Percentiles rank a stretch among this genome's conserved stretches.
Evolutionary conservation across 768 basidiomycete genomes (phyloP).

Genomic region (Cyclocybe aegerita): DNA sequence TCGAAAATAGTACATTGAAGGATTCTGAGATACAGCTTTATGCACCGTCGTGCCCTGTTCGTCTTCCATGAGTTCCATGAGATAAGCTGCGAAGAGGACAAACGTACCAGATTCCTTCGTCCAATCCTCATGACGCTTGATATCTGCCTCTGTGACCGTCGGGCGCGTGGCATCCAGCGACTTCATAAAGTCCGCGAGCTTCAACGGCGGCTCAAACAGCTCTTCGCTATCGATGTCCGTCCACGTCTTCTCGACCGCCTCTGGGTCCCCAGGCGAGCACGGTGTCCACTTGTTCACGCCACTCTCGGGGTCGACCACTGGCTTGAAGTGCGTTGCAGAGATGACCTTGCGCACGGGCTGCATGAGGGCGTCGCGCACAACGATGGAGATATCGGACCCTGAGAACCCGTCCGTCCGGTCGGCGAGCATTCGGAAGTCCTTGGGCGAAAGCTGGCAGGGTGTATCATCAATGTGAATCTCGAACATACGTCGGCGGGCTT

Average conservation of each 20-base stretch:
- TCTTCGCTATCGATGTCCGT: conserved; percentile 85
- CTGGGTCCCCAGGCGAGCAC: conserved; percentile 90
- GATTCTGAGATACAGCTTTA: background rate
- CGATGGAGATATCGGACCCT: conserved; percentile 91
- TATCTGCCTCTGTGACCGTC: conserved; percentile 88
- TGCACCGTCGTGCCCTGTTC: conserved; percentile 12
- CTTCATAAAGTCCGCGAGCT: conserved; percentile 76
- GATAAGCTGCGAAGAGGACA: background rate
- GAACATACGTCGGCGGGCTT: conserved; percentile 94
- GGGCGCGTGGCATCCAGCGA: conserved; percentile 77
- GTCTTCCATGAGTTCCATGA: background rate
- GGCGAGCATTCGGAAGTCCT: conserved; percentile 81
- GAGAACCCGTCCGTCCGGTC: conserved; percentile 92
- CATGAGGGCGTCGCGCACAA: conserved; percentile 97
- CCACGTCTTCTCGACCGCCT: conserved; percentile 88
- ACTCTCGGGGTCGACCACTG: conserved; percentile 33
- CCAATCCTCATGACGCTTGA: conserved; percentile 81
- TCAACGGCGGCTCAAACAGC: conserved; percentile 84
- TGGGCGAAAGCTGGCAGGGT: conserved; percentile 75
- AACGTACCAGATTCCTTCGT: conserved; percentile 77
- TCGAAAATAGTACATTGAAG: no score
- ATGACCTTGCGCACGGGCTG: conserved; percentile 97
- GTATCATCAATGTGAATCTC: conserved; percentile 94
- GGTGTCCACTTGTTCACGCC: conserved; percentile 75
- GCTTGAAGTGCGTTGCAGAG: conserved; percentile 93